Conservation (phyloP, 176 grass and related monocot species). For the Eremochloa ophiuroides region DNA sequence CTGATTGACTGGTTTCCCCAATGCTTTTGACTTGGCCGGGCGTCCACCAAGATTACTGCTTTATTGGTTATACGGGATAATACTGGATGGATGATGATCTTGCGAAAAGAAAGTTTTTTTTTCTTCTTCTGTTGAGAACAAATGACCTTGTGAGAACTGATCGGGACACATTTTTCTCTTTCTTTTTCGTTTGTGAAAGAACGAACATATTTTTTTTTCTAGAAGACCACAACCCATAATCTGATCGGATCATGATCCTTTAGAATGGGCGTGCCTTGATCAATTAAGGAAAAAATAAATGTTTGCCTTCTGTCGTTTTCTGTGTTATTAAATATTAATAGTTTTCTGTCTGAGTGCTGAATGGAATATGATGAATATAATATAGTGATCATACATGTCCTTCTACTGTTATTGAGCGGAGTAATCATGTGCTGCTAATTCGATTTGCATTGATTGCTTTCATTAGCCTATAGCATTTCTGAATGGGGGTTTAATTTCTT, state of each 20-base stretch:
- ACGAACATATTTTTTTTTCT: not conserved
- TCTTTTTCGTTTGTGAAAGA: not conserved
- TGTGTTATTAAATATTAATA: too few relatives aligned
- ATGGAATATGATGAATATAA: not conserved
- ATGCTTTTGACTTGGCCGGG: slow-evolving; percentile 7
- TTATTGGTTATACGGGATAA: not conserved
- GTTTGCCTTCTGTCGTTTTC: not conserved
- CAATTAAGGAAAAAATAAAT: not conserved
- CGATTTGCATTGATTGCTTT: not conserved
- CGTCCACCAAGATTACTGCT: not conserved
- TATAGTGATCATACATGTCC: not conserved
- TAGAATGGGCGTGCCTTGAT: not conserved
- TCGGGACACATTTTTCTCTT: not conserved
- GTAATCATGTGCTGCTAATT: not conserved
- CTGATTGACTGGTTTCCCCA: not conserved
- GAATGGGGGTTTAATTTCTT: not conserved
- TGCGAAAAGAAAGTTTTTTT: not conserved
- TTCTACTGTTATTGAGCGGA: not conserved
- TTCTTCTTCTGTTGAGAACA: not conserved
- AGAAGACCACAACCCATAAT: not conserved
- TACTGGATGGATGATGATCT: not conserved
- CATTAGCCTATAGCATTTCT: not conserved
- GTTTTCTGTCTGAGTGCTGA: not conserved
- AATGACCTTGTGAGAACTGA: not conserved
- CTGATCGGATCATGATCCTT: not conserved